Evolutionary conservation across 2,329 filamentous ascomycete genomes (phyloP).

Genomic region (Colletotrichum tanaceti): DNA sequence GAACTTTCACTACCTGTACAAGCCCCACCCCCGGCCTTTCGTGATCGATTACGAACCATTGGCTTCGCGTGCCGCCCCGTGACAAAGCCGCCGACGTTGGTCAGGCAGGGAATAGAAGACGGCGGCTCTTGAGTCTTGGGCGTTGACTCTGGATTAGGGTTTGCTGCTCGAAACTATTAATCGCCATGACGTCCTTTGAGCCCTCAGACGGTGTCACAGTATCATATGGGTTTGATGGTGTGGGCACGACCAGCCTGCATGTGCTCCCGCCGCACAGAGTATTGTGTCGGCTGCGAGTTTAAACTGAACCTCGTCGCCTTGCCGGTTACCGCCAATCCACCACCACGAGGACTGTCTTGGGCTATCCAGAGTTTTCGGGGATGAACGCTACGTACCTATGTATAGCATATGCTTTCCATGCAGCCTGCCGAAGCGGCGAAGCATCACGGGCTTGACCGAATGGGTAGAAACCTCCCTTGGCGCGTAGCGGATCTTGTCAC

Average conservation of each 20-base stretch:
- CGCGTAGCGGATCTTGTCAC: constrained; percentile 6
- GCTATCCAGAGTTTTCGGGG: constrained; percentile 20
- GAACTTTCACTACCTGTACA: constrained; percentile 16
- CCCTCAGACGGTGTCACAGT: constrained; percentile 33
- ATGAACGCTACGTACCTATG: background rate
- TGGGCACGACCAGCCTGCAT: constrained; percentile 24
- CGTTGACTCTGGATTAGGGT: constrained; percentile 12
- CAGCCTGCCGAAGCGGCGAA: constrained; percentile 12
- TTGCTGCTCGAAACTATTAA: constrained; percentile 36
- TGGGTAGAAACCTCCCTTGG: constrained; percentile 12
- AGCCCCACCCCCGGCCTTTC: constrained; percentile 18
- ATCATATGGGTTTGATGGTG: constrained; percentile 39
- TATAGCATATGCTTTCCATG: constrained; percentile 13
- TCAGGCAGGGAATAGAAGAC: background rate
- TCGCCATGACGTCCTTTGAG: constrained; percentile 28
- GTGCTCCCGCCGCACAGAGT: constrained; percentile 32
- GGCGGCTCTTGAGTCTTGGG: constrained; percentile 15
- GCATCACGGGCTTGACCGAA: constrained; percentile 3
- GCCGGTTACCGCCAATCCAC: background rate
- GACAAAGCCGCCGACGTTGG: constrained; percentile 13
- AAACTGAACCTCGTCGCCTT: constrained; percentile 2
- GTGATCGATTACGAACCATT: constrained; percentile 25
- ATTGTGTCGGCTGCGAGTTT: constrained; percentile 26
- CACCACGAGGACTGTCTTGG: background rate
- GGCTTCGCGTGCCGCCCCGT: constrained; percentile 17